Conservation (phyloP, 2,329 filamentous ascomycete genomes). For the Amauroascus verrucosus region DNA sequence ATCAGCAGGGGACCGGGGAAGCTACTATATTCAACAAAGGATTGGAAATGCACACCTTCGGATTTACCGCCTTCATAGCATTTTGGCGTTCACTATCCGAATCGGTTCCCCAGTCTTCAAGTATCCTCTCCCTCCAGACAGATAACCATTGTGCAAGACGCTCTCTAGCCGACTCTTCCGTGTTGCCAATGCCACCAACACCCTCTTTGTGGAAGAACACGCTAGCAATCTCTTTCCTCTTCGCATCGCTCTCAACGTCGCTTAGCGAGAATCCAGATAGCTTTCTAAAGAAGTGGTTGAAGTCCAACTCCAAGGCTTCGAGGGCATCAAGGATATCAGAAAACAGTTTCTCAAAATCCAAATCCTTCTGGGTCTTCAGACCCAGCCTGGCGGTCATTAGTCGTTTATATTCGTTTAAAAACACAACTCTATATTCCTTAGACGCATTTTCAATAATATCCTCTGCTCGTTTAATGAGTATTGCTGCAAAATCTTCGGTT, state of each 20-base stretch:
- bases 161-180: slow-evolving; percentile 54
- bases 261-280: slow-evolving; percentile 54
- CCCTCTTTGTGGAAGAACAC: slow-evolving; percentile 75
- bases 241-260: slow-evolving; percentile 55
- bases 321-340: slow-evolving; percentile 73
- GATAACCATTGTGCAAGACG: slow-evolving; percentile 69
- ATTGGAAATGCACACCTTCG: slow-evolving; percentile 45
- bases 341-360: slow-evolving; percentile 71
- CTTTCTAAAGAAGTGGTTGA: slow-evolving; percentile 84
- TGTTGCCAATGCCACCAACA: slow-evolving; percentile 47
- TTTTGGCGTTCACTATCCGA: slow-evolving; percentile 53
- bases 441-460: slow-evolving; percentile 67
- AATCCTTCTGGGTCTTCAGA: slow-evolving; percentile 55
- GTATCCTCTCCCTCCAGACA: slow-evolving; percentile 60
- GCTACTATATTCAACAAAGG: not conserved
- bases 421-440: slow-evolving; percentile 80
- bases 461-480: slow-evolving; percentile 71
- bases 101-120: slow-evolving; percentile 63
- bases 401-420: slow-evolving; percentile 78
- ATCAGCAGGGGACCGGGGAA: not conserved
- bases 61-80: slow-evolving; percentile 79
- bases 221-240: slow-evolving; percentile 53
- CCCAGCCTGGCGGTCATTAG: slow-evolving; percentile 75
- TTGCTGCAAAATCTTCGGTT: slow-evolving; percentile 53
- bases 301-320: slow-evolving; percentile 75